A percentile compares a stretch with the other conserved stretches of the same genome.
These are phyloP conservation scores for Venturia aucupariae DNA, from an alignment of 2,329 filamentous ascomycete species.

Conservation along the genomic window DNA sequence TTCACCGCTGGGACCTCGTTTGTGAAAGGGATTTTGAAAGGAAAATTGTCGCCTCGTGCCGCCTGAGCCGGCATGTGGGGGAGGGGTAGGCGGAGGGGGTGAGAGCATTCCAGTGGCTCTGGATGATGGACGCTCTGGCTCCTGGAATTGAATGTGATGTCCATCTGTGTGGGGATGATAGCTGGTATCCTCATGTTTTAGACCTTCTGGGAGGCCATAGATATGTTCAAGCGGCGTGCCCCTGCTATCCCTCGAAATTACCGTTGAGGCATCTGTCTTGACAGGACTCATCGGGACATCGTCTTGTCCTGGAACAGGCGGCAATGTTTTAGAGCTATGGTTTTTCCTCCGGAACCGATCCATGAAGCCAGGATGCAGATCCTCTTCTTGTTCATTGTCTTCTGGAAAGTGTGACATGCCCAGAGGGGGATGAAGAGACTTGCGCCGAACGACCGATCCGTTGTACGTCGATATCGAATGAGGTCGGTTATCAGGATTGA, in stretches of 20 bases:
- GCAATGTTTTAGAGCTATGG: slow-evolving; percentile 11
- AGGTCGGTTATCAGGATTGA: slow-evolving; percentile 29
- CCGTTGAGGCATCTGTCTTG: slow-evolving; percentile 24
- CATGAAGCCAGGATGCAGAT: slow-evolving; percentile 42
- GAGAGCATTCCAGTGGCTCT: not conserved
- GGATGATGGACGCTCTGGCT: slow-evolving; percentile 1
- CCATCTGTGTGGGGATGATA: slow-evolving; percentile 27
- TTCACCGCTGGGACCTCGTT: slow-evolving; percentile 28
- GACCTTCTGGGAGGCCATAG: slow-evolving; percentile 41
- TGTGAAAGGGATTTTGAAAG: slow-evolving; percentile 77
- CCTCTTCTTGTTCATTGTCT: slow-evolving; percentile 39
- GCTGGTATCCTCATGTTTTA: slow-evolving; percentile 39
- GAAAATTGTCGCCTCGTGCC: slow-evolving; percentile 71
- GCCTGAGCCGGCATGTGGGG: not conserved
- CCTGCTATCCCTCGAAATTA: not conserved
- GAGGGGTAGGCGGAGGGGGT: slow-evolving; percentile 5
- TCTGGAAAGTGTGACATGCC: slow-evolving; percentile 81
- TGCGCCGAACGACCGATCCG: slow-evolving; percentile 29
- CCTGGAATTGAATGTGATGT: slow-evolving; percentile 18
- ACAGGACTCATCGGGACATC: slow-evolving; percentile 39
- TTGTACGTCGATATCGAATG: slow-evolving; percentile 29
- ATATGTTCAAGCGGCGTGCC: slow-evolving; percentile 26
- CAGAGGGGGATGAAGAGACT: slow-evolving; percentile 61
- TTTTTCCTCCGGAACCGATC: slow-evolving; percentile 21
- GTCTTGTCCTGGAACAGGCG: slow-evolving; percentile 23